Percentiles rank a stretch among this genome's conserved stretches.
Conservation (phyloP, 768 basidiomycete genomes). For the Rhizopogon vesiculosus region DNA sequence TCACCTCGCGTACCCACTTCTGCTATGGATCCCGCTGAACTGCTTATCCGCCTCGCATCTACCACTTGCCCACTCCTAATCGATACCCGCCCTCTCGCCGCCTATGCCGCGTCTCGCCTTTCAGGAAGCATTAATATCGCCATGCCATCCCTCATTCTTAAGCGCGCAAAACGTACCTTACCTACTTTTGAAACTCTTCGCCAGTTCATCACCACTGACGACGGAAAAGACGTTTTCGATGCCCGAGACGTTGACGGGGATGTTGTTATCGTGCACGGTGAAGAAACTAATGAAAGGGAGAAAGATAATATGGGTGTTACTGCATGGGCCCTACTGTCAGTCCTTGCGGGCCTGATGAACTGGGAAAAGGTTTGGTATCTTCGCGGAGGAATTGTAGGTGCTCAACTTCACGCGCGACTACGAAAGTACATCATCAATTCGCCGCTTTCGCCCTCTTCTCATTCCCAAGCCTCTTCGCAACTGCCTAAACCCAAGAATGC, state of each 20-base stretch:
- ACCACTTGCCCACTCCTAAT: slow-evolving; percentile 60
- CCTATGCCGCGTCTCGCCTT: slow-evolving; percentile 64
- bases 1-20: slow-evolving; percentile 31
- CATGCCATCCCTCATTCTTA: slow-evolving; percentile 87
- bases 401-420: slow-evolving; percentile 54
- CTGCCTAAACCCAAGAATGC: slow-evolving; percentile 19
- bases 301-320: slow-evolving; percentile 49
- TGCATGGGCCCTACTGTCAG: slow-evolving; percentile 67
- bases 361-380: slow-evolving; percentile 61
- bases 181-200: slow-evolving; percentile 65
- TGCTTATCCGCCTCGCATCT: slow-evolving; percentile 47
- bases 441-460: background rate
- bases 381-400: slow-evolving; percentile 64
- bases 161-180: slow-evolving; percentile 59
- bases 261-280: slow-evolving; percentile 66
- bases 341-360: slow-evolving; percentile 56
- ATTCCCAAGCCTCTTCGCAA: slow-evolving; percentile 9
- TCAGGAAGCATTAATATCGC: slow-evolving; percentile 75
- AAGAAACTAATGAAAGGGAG: slow-evolving; percentile 70
- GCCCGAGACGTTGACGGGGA: slow-evolving; percentile 75
- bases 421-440: slow-evolving; percentile 40
- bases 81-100: slow-evolving; percentile 72
- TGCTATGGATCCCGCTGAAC: slow-evolving; percentile 36
- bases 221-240: slow-evolving; percentile 41
- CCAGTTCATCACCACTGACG: slow-evolving; percentile 79